Evolutionary conservation across 805 yeast genomes (phyloP), one percentile per base, ranked within the genome.

Genomic region (Ogataea degrootiae): DNA sequence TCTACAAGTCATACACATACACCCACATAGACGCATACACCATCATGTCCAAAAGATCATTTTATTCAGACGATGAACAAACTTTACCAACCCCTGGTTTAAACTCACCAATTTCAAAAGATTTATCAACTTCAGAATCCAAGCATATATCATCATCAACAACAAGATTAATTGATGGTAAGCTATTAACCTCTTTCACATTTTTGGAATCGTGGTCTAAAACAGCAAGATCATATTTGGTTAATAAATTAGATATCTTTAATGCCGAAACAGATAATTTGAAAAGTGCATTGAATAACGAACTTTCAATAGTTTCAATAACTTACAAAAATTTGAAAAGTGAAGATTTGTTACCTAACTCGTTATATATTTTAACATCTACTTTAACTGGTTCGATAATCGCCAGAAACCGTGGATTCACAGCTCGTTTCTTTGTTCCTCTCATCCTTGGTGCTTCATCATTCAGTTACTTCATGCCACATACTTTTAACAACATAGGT

Each of bases 351-450:
- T 70, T 83, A 47, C 87, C 87, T 17, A 69, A 71, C 39, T 60
- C 75, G 37, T 72, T 81, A 43, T 76, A 77, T 56, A 76, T 81
- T 6, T 63, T 82, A 37, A 80, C 86, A 0, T 69, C 75, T 6
- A 65, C 82, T 4, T 73, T 83, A 51, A 57, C 79, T 2, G 85
- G 85, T 12, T 79, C 85, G 2, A 76, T 83, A 47, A 50, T 78
- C 34, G 77, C 71, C 15, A 70, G 72, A 48, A 74, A 69, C 51
- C 70, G 77, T 54, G 56, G 74, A 1, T 60, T 80, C 9, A 78
- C 79, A 1, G 35, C 74, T 6, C 71, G 87, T 53, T 76, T 80
- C 51, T 34, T 74, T 4, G 65, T 79, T 4, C 87, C 87, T 1
- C 43, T 76, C 15, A 43, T 70, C 0, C 72, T 80, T 52, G 85